Evolutionary conservation across 2,329 filamentous ascomycete species (phyloP), one percentile per base, ranked within the genome.

Genomic region (Trichoderma sp.): DNA sequence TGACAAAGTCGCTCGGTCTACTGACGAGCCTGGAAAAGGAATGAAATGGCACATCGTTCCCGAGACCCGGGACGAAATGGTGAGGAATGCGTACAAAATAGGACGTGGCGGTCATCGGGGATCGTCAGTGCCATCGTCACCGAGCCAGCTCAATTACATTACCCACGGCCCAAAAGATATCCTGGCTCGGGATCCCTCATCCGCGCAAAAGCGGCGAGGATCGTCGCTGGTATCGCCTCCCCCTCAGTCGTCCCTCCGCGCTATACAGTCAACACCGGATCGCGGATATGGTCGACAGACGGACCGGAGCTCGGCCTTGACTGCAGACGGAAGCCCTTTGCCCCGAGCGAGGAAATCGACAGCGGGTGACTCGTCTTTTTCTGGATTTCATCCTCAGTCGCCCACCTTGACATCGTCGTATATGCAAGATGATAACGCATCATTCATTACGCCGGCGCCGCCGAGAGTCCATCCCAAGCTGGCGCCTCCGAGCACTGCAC

Each of bases 11-110:
- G 93, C 96, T 3, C 91, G 96, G 61, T 91, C 93, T 18, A 97
- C 94, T 0, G 94, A 98, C 76, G 96, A 99, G 80, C 96, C 96
- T 26, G 96, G 96, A 14, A 99, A 99, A 81, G 96, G 96, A 32
- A 98, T 98, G 94, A 98, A 98, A 80, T 99, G 96, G 96, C 93
- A 95, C 81, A 95, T 99, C 78, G 90, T 93, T 4, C 88, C 93
- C 1, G 93, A 97, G 74, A 88, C 91, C 75, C 90, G 92, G 63
- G 93, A 98, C 21, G 95, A 97, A 68, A 97, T 98, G 85, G 88
- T 94, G 73, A 92, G 92, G 79, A 93, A 92, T 76, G 88, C 88
- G 2, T 88, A 84, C 76, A 86, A 87, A 70, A 86, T 89, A 21
- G 89, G 89, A 21, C 85, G 88, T 60, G 89, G 90, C 64, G 89